Conservation (phyloP, 257 asterid species). For the Sherardia arvensis region DNA sequence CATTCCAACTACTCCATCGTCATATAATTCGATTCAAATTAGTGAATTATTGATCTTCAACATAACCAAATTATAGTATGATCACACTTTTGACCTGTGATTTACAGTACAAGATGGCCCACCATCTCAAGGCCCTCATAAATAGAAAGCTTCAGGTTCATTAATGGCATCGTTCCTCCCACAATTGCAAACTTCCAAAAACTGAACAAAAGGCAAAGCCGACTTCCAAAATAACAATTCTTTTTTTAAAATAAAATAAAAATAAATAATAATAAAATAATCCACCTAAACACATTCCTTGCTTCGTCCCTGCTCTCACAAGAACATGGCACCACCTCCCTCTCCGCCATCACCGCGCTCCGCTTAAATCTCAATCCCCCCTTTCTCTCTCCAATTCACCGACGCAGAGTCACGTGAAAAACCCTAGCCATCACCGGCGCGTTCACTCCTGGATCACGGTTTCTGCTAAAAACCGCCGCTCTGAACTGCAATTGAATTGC, state of each 20-base stretch:
- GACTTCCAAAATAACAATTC: background rate
- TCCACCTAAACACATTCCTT: background rate
- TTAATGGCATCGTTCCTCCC: background rate
- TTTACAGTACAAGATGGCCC: background rate
- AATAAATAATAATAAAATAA: too few species aligned
- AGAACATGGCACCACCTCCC: conserved; percentile 32
- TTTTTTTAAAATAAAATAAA: background rate
- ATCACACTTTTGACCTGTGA: background rate
- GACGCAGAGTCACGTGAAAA: conserved; percentile 7
- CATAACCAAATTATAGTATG: background rate
- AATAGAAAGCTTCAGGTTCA: background rate
- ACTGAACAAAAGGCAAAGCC: background rate
- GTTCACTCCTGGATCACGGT: background rate
- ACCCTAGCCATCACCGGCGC: conserved; percentile 15
- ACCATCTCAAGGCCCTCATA: background rate
- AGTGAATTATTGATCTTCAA: too few species aligned
- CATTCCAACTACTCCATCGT: too few species aligned
- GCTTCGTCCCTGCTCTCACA: conserved; percentile 19
- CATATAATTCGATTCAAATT: too few species aligned
- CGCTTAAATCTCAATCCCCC: conserved; percentile 4
- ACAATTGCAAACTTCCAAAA: background rate
- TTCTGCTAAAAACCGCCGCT: conserved; percentile 6
- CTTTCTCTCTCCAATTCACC: background rate
- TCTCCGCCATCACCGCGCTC: conserved; percentile 18
- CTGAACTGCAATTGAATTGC: background rate